Evolutionary conservation across 345 rosid genomes (phyloP), one percentile per base, ranked within the genome.

Genomic region (Isatis tinctoria): DNA sequence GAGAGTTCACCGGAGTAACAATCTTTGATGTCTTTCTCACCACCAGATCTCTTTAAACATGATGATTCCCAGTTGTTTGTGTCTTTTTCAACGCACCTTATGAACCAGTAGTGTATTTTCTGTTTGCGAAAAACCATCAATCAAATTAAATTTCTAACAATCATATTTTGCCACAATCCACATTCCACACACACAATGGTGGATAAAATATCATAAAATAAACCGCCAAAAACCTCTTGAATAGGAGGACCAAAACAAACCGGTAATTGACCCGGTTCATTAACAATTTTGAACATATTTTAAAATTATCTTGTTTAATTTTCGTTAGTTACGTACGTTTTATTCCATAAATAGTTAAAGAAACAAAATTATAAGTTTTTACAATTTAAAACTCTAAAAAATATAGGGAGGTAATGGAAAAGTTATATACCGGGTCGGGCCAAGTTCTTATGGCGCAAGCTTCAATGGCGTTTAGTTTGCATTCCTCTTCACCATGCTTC

Each of bases 401-500:
- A 2, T 36, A 56, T 56, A 10, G 9, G 48, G 57, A 37, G 18
- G 2, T 8, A 12, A 27, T 33, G 0, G 5, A 48, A 4, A 12
- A 12, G 5, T 49, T 20, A 48, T 39, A 48, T 72, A 72, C 90
- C 68, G 64, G 80, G 48, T 87, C 79, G 1, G 90, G 92, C 84
- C 70, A 86, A 40, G 67, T 33, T 11, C 39, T 64, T 53, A 91
- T 87, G 76, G 79, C 83, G 36, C 95, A 91, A 11, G 97, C 94
- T 32, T 91, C 86, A 13, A 89, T 78, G 1, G 82, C 71, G 41
- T 87, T 91, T 10, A 91, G 72, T 45, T 82, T 80, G 70, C 95
- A 91, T 75, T 91, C 97, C 56, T 86, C 84, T 48, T 83, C 82
- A 10, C 95, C 97, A 51, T 88, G 97, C 95, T 88, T 79, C 64